Conservation (phyloP, 345 rosid species). For the Eucalyptus polybractea region DNA sequence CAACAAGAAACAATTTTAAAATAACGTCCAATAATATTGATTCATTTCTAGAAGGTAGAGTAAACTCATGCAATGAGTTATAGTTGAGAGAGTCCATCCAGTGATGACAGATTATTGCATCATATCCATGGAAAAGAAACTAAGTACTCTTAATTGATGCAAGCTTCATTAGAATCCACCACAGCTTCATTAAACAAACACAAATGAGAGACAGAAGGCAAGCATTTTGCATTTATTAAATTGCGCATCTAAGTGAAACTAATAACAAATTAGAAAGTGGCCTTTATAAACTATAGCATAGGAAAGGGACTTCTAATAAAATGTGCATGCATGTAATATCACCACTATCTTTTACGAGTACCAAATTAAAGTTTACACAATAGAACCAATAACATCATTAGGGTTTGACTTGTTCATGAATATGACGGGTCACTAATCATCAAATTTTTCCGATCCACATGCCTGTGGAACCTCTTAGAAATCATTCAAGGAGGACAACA, state of each 20-base stretch:
- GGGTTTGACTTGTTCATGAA: neutral
- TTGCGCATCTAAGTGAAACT: neutral
- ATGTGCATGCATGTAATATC: neutral
- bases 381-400: neutral
- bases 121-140: neutral
- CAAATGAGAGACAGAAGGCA: neutral
- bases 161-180: neutral
- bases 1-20: neutral
- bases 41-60: neutral
- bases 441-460: neutral
- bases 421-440: too few relatives aligned
- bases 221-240: neutral
- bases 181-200: neutral
- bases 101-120: neutral
- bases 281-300: neutral
- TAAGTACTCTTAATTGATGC: neutral
- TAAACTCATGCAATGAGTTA: neutral
- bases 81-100: neutral
- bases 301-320: neutral
- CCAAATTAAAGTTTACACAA: neutral
- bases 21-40: neutral
- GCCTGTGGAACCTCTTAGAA: neutral
- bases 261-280: neutral
- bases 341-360: neutral
- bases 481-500: neutral